Percentiles rank a stretch among this genome's conserved stretches.
Conservation (phyloP, 257 asterid genomes). For the Cruciata laevipes region DNA sequence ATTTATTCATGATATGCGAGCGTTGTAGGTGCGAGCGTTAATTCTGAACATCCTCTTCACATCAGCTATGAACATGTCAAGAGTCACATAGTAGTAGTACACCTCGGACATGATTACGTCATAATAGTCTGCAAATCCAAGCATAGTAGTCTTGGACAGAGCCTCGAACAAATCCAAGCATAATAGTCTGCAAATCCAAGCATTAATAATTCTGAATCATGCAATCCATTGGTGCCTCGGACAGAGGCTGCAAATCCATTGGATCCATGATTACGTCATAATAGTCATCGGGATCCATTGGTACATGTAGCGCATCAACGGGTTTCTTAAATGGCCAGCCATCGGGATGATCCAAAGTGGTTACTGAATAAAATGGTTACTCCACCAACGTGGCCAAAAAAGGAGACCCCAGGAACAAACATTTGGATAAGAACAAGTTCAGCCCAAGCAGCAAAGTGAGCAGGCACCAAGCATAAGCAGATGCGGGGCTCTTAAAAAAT, state of each 20-base stretch:
- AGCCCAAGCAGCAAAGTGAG: constrained; percentile 94
- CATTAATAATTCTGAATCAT: too few relatives aligned
- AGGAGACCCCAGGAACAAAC: constrained; percentile 83
- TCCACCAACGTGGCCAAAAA: constrained; percentile 87
- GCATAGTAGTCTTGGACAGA: too few relatives aligned
- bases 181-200: too few relatives aligned
- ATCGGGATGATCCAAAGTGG: constrained; percentile 99
- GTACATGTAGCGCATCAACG: constrained; percentile 90
- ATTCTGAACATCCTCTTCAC: constrained; percentile 67
- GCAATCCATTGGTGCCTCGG: constrained; percentile 85
- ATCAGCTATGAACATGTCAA: constrained; percentile 93
- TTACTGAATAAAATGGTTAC: too few relatives aligned
- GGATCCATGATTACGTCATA: constrained; percentile 91
- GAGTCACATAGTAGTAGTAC: constrained; percentile 74
- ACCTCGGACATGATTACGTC: constrained; percentile 80
- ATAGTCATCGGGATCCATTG: too few relatives aligned
- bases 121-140: too few relatives aligned
- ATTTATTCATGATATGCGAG: too few relatives aligned
- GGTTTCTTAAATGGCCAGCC: constrained; percentile 98
- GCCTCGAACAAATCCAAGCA: too few relatives aligned
- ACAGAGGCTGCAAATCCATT: constrained; percentile 83
- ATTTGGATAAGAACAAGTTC: constrained; percentile 71
- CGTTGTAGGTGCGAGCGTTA: constrained; percentile 91
- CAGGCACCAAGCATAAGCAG: constrained; percentile 61
- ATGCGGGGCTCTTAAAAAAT: too few relatives aligned